phyloP scores from a whole-genome alignment of 441 rosid genomes.

The Omphalea diandra region DNA sequence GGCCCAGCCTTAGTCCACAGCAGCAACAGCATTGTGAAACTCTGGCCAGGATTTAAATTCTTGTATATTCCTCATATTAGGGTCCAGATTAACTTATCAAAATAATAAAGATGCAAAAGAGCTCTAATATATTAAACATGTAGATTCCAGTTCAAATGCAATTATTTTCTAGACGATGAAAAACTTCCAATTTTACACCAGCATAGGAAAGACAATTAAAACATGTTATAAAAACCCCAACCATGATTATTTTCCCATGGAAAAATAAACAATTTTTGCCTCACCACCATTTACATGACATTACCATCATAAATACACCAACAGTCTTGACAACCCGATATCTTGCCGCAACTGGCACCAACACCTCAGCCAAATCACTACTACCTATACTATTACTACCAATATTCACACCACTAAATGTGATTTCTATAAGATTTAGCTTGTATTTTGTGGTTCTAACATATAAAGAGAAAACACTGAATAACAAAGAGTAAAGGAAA shows the following conservation, averaged over 20 bases:
- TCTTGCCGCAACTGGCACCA: not conserved
- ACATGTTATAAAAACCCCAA: too few relatives aligned
- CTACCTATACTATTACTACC: not conserved
- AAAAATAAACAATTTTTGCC: too few relatives aligned
- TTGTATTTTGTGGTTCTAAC: not conserved
- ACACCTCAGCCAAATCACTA: not conserved
- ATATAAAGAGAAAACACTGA: not conserved
- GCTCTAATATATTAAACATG: slow-evolving; percentile 15
- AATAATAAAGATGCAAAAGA: slow-evolving; percentile 21
- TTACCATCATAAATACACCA: too few relatives aligned
- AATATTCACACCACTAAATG: not conserved
- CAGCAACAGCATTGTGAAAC: slow-evolving; percentile 99
- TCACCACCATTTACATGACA: too few relatives aligned
- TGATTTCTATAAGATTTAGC: not conserved
- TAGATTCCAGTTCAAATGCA: not conserved
- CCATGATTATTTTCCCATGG: too few relatives aligned
- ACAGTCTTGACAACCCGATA: too few relatives aligned
- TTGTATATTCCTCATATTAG: slow-evolving; percentile 86
- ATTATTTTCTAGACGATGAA: slow-evolving; percentile 1
- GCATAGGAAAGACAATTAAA: not conserved
- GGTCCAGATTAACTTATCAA: slow-evolving; percentile 89
- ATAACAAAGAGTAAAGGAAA: not conserved
- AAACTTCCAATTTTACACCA: not conserved
- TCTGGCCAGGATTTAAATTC: slow-evolving; percentile 98
- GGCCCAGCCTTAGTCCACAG: slow-evolving; percentile 94